Percentiles rank a stretch among this genome's conserved stretches.
These are phyloP conservation scores for Candida tropicalis DNA, from an alignment of 1,139 yeast species.

Conservation along the genomic window DNA sequence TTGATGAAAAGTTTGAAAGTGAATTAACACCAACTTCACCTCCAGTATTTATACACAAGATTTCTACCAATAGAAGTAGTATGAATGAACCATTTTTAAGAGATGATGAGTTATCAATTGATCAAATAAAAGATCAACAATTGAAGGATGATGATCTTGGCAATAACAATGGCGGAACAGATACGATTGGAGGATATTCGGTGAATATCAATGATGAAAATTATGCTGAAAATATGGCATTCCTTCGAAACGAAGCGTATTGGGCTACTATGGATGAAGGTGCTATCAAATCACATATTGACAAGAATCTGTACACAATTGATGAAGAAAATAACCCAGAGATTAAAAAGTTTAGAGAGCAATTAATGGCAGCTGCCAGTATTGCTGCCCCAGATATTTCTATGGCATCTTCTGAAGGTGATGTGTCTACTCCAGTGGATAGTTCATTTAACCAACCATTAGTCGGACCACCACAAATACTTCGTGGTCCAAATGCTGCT, in stretches of 20 bases:
- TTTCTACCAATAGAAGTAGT: slow-evolving; percentile 1
- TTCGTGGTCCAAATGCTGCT: neutral
- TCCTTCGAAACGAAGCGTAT: slow-evolving; percentile 33
- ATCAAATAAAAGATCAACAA: slow-evolving; percentile 46
- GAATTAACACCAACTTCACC: slow-evolving; percentile 21
- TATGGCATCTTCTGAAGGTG: neutral
- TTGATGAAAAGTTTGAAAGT: slow-evolving; percentile 28
- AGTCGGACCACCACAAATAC: neutral
- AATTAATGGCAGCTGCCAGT: slow-evolving; percentile 1
- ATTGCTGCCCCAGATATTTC: neutral
- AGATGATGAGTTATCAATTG: slow-evolving; percentile 48
- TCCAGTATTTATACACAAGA: slow-evolving; percentile 15
- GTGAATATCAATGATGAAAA: slow-evolving; percentile 3
- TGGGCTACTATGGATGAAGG: slow-evolving; percentile 31
- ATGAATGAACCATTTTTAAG: slow-evolving; percentile 38
- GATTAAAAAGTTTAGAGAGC: slow-evolving; percentile 2
- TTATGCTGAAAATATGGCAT: slow-evolving; percentile 36
- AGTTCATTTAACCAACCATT: neutral
- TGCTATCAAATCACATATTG: slow-evolving; percentile 11
- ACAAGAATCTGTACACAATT: slow-evolving; percentile 6
- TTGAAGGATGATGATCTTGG: slow-evolving; percentile 27
- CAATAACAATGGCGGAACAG: slow-evolving; percentile 19
- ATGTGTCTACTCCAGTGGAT: neutral
- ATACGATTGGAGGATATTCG: slow-evolving; percentile 11
- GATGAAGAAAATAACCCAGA: slow-evolving; percentile 5